A percentile compares a stretch with the other conserved stretches of the same genome.
Evolutionary conservation across 768 basidiomycete species (phyloP).

Genomic region (Xerocomus spinulosus): DNA sequence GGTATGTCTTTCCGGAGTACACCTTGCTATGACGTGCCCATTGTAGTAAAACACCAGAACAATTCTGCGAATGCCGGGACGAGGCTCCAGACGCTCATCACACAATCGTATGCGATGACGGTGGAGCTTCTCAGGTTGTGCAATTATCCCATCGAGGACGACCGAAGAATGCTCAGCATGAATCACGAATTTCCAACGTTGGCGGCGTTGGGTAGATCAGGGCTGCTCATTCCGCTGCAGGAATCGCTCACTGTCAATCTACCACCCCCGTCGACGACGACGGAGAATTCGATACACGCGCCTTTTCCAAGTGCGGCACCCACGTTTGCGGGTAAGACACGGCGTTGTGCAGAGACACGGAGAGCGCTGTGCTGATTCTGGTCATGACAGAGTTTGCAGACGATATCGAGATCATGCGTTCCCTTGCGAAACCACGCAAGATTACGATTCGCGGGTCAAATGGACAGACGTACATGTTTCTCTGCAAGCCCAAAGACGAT

Average conservation of each 20-base stretch:
- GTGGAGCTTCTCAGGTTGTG: slow-evolving; percentile 66
- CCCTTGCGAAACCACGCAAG: slow-evolving; percentile 87
- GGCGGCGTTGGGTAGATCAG: slow-evolving; percentile 51
- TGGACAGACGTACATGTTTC: slow-evolving; percentile 81
- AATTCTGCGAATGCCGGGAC: slow-evolving; percentile 40
- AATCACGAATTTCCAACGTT: slow-evolving; percentile 52
- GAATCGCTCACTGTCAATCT: slow-evolving; percentile 85
- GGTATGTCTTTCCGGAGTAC: slow-evolving; percentile 39
- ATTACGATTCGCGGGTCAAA: slow-evolving; percentile 80
- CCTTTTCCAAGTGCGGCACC: slow-evolving; percentile 80
- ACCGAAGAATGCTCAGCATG: slow-evolving; percentile 37
- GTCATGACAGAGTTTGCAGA: slow-evolving; percentile 63
- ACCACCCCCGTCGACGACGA: slow-evolving; percentile 61
- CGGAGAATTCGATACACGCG: slow-evolving; percentile 53
- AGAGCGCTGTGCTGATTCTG: background rate
- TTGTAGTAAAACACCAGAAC: slow-evolving; percentile 32
- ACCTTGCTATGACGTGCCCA: too few species aligned
- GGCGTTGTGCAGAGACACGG: too few species aligned
- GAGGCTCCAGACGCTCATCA: slow-evolving; percentile 47
- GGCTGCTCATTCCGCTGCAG: slow-evolving; percentile 86
- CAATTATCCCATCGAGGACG: slow-evolving; percentile 46
- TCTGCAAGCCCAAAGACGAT: slow-evolving; percentile 97
- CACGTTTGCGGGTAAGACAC: slow-evolving; percentile 60
- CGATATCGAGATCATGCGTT: slow-evolving; percentile 86
- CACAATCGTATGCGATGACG: slow-evolving; percentile 56